A percentile compares a stretch with the other conserved stretches of the same genome.
phyloP scores from a whole-genome alignment of 257 asterid species.

The Gentiana dahurica region DNA sequence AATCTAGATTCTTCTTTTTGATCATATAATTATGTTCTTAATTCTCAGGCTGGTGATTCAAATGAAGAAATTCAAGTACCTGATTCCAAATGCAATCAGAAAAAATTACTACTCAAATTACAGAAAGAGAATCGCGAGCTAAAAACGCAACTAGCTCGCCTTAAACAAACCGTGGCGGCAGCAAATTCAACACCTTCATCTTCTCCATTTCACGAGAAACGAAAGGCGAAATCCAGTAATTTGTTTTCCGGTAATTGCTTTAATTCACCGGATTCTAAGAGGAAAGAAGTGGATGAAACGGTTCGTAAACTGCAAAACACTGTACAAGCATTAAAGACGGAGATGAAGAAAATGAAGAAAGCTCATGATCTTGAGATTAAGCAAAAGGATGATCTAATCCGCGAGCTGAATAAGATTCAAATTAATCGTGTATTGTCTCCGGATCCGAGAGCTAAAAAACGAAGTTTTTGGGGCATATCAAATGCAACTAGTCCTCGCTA shows the following conservation, averaged over 20 bases:
- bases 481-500: no score
- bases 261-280: constrained; percentile 40
- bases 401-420: constrained; percentile 27
- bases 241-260: constrained; percentile 33
- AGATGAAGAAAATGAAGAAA: constrained; percentile 41
- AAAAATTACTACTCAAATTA: constrained; percentile 45
- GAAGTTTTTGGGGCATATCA: constrained; percentile 50
- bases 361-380: constrained; percentile 39
- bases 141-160: constrained; percentile 45
- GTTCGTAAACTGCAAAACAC: constrained; percentile 27
- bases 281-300: constrained; percentile 23
- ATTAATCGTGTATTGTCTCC: constrained; percentile 40
- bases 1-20: no score
- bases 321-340: constrained; percentile 37
- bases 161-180: constrained; percentile 40
- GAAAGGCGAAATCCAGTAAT: constrained; percentile 30
- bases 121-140: constrained; percentile 52
- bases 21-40: neutral
- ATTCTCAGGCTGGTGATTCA: constrained; percentile 31
- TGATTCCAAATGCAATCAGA: constrained; percentile 42
- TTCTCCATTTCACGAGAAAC: constrained; percentile 24
- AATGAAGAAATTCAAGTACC: constrained; percentile 42
- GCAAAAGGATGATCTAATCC: constrained; percentile 34
- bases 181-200: constrained; percentile 38
- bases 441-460: constrained; percentile 44